Percentiles rank a stretch among this genome's conserved stretches.
phyloP scores from a whole-genome alignment of 305 asterid genomes.

The Fraxinus nigra region DNA sequence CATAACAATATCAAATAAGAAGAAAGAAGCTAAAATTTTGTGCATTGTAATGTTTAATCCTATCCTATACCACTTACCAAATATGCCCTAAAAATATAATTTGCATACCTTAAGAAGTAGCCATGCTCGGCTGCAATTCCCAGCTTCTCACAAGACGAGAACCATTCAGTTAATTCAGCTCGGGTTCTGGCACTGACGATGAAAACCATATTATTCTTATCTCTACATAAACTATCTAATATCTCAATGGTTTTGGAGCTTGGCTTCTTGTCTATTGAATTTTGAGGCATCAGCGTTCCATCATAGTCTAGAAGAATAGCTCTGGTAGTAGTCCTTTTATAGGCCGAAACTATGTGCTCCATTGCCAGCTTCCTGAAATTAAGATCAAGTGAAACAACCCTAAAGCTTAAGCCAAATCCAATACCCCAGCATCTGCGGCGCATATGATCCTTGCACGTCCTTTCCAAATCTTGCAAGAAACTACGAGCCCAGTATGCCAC shows the following conservation, averaged over 20 bases:
- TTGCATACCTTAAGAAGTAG: conserved; percentile 56
- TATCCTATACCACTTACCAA: neutral
- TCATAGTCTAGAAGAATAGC: conserved; percentile 82
- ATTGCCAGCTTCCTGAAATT: conserved; percentile 72
- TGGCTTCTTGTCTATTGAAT: conserved; percentile 75
- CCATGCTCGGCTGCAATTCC: conserved; percentile 95
- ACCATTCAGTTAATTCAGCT: conserved; percentile 56
- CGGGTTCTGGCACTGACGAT: conserved; percentile 75
- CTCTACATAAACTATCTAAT: conserved; percentile 55
- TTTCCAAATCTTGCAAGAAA: conserved; percentile 77
- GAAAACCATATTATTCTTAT: conserved; percentile 65
- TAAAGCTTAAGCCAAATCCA: conserved; percentile 76
- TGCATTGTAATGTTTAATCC: neutral
- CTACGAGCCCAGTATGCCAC: conserved; percentile 93
- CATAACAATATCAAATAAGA: neutral
- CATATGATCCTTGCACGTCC: conserved; percentile 79
- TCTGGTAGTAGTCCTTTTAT: conserved; percentile 62
- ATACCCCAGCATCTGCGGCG: conserved; percentile 86
- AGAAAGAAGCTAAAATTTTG: neutral
- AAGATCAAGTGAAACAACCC: conserved; percentile 82
- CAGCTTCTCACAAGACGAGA: conserved; percentile 63
- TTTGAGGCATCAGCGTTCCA: conserved; percentile 87
- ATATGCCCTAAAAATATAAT: neutral
- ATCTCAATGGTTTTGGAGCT: conserved; percentile 62
- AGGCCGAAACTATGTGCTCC: conserved; percentile 92